These are phyloP conservation scores for Ganoderma resinaceum DNA, from an alignment of 1,284 basidiomycete species.

Conservation along the genomic window DNA sequence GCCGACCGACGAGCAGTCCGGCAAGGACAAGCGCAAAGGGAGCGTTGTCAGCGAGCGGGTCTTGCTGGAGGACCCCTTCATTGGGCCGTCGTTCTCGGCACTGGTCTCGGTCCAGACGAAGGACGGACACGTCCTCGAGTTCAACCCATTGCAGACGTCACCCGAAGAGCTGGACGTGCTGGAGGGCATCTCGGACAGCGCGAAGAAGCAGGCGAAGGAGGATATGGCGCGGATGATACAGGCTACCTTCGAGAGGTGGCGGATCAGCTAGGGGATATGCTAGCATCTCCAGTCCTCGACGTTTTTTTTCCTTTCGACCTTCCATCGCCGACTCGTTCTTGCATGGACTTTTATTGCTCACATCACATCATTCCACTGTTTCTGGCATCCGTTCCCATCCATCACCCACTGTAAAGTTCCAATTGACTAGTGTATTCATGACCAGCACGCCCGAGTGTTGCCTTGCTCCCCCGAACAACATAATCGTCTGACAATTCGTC, in stretches of 20 bases:
- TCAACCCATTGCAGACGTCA: constrained; percentile 76
- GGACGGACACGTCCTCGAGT: constrained; percentile 80
- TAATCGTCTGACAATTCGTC: not conserved
- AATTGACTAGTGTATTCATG: constrained; percentile 11
- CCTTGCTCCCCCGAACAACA: not conserved
- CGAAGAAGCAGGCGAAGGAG: constrained; percentile 79
- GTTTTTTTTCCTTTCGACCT: not conserved
- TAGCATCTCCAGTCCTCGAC: not conserved
- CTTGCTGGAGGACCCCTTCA: constrained; percentile 33
- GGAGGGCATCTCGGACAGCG: constrained; percentile 78
- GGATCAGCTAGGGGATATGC: constrained; percentile 43
- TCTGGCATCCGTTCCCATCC: not conserved
- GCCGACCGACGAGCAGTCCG: constrained; percentile 47
- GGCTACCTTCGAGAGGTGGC: constrained; percentile 78
- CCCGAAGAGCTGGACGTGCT: constrained; percentile 73
- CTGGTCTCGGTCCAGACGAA: constrained; percentile 72
- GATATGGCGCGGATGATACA: constrained; percentile 76
- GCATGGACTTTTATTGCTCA: constrained; percentile 1
- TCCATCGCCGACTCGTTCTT: constrained; percentile 1
- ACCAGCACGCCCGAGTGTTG: not conserved
- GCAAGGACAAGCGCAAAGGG: constrained; percentile 42
- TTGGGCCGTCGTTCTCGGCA: constrained; percentile 33
- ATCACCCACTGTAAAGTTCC: constrained; percentile 7
- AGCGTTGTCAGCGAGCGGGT: constrained; percentile 16
- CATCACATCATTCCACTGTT: constrained; percentile 8